These are phyloP conservation scores for Evernia prunastri DNA, from an alignment of 495 filamentous ascomycete species.

Conservation along the genomic window DNA sequence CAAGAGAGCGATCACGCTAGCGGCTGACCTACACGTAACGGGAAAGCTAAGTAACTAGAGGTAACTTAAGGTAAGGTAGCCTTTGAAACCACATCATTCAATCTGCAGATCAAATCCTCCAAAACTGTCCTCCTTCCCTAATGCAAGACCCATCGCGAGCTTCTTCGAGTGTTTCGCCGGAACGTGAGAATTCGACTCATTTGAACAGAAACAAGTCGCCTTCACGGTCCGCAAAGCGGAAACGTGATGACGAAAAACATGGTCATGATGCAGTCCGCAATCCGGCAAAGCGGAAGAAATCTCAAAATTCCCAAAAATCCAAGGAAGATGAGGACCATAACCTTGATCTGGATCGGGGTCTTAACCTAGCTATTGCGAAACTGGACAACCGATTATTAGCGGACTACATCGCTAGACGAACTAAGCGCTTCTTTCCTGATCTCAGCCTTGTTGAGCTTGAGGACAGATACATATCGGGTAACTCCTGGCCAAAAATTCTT, in stretches of 20 bases:
- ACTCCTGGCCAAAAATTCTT: constrained; percentile 4
- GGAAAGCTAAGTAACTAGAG: too few species aligned
- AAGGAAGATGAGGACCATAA: constrained; percentile 51
- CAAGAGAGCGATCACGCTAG: too few species aligned
- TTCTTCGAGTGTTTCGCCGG: not conserved
- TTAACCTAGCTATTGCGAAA: constrained; percentile 72
- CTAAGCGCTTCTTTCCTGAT: constrained; percentile 67
- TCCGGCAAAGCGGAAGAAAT: constrained; percentile 43
- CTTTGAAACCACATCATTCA: not conserved
- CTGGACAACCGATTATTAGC: constrained; percentile 80
- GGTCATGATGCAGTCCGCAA: constrained; percentile 18
- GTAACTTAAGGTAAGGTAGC: too few species aligned
- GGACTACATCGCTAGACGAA: constrained; percentile 76
- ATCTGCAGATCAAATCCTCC: not conserved
- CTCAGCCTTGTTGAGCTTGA: constrained; percentile 76
- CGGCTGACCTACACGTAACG: too few species aligned
- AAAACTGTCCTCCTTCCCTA: not conserved
- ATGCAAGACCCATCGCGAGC: not conserved
- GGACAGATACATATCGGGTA: constrained; percentile 76
- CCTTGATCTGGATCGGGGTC: constrained; percentile 53
- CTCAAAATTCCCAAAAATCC: constrained; percentile 41
- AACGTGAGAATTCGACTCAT: not conserved
- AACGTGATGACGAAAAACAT: constrained; percentile 7
- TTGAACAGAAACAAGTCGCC: not conserved
- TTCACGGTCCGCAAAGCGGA: constrained; percentile 1